Evolutionary conservation across 768 basidiomycete genomes (phyloP), one percentile per base, ranked within the genome.

Genomic region (Kockovaella imperatae): DNA sequence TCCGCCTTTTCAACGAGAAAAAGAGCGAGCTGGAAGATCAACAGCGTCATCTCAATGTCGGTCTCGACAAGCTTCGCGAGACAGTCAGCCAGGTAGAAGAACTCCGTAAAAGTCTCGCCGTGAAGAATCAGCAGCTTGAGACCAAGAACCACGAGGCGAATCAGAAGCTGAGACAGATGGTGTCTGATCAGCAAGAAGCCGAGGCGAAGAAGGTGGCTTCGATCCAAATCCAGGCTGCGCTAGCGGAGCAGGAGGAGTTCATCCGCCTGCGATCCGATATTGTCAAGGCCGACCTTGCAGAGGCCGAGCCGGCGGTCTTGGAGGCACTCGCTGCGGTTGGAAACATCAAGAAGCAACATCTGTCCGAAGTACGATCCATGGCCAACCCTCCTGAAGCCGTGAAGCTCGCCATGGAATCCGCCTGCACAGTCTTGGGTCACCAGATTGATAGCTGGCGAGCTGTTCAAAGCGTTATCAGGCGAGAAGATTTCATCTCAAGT

Each of bases 11-110:
- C 68, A 87, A 82, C 42, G 93, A 97, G 72, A 99, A 97, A 72
- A 84, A 88, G 11, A 91, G 95, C 56, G 91, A 96, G 64, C 77
- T 99, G 15, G 95, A 97, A 71, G 95, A 99, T 68, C 91, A 99
- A 65, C 95, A 97, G 64, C 84, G 95, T 25, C 95, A 99, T 74
- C 78, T 99, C 46, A 95, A 99, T 60, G 89, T 97, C 52, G 95
- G 95, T 49, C 79, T 99, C 42, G 91, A 97, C 72, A 99, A 99
- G 72, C 79, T 97, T 23, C 83, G 81, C 25, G 87, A 91, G 50
- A 99, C 95, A 0, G 91, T 99, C 52, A 85, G 83, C 1, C 91
- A 97, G 68, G 95, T 99, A 29, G 95, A 97, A 72, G 86, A 96
- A 62, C 78, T 99, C 23, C 80, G 93, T 46, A 87, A 86, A 74